Base-by-base conservation (phyloP, 1,284 basidiomycete species). In the Cryptococcus floricola region DNA sequence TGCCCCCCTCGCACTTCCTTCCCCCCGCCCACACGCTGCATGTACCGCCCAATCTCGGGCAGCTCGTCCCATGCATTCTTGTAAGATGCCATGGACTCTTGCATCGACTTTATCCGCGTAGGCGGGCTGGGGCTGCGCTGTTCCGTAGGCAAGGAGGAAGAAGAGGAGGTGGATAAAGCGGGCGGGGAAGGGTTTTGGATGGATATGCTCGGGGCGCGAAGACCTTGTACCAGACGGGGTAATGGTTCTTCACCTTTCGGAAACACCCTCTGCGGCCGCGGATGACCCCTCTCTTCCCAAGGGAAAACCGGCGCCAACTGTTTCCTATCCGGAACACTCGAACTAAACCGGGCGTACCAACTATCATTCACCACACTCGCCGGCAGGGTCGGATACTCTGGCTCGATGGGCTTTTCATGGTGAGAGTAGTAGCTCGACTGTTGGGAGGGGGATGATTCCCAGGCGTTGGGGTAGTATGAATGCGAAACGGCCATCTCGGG, bases 231-330 rank as follows among this genome's bases (percentile, higher is more conserved):
- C 5, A 38, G 48, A 50, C 18, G n/a, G 1, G 48, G 48, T 19
- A 39, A 25, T 4, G 85, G 84, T 10, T 81, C 78, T 54, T 87
- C 85, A 27, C 83, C 80, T 18, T 76, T 77, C n/a, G 91, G 91
- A 71, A 93, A 92, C 13, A 88, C 83, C 51, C 91, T 84, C 16
- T 81, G 80, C 8, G 89, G 85, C 54, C 80, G 68, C 44, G 81
- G 80, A 4, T 82, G 82, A 56, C 81, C 82, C 38, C 67, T 57
- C 54, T 84, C 82, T 73, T 98, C 94, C 94, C 94, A 98, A 8
- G 94, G 93, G 73, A 98, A 97, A n/a, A 96, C 81, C 25, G 82
- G 79, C 62, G 86, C 86, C 28, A 94, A 83, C 65, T 88, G 88
- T 28, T 75, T 77, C 16, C 79, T 82, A 69, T 94, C 87, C 1